Conservation (phyloP, 345 rosid genomes). For the Sisymbrium irio region DNA sequence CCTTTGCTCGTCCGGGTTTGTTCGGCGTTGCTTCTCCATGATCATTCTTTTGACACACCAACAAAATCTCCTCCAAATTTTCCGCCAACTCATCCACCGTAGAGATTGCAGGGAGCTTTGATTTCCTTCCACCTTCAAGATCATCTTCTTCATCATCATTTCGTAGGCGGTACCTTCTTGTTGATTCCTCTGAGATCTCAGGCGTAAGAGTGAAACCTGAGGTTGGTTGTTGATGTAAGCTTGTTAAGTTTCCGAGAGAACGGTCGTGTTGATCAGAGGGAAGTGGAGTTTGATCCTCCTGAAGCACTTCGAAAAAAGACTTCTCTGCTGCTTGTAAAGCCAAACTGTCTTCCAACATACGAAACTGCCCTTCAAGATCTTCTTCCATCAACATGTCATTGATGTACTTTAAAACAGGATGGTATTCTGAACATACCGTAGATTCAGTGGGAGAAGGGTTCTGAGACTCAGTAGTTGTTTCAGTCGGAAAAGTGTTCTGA, state of each 20-base stretch:
- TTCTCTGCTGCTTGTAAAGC: constrained; percentile 87
- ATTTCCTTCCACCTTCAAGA: background rate
- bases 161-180: constrained; percentile 15
- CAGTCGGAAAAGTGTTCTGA: background rate
- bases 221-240: constrained; percentile 14
- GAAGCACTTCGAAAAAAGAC: constrained; percentile 64
- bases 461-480: background rate
- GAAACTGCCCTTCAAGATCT: constrained; percentile 58
- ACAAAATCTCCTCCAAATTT: constrained; percentile 26
- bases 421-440: constrained; percentile 33
- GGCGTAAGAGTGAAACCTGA: background rate
- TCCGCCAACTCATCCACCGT: constrained; percentile 19
- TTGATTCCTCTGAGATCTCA: background rate
- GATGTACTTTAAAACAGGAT: constrained; percentile 58
- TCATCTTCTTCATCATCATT: constrained; percentile 31
- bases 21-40: background rate
- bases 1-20: constrained; percentile 1
- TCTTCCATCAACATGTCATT: constrained; percentile 86
- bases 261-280: constrained; percentile 12
- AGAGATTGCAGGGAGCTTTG: constrained; percentile 28
- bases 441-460: background rate
- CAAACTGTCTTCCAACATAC: constrained; percentile 71
- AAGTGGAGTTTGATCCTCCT: constrained; percentile 47
- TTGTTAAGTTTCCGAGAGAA: constrained; percentile 19
- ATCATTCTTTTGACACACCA: constrained; percentile 17